Conservation (phyloP, 805 yeast genomes). For the Hanseniaspora lindneri region DNA sequence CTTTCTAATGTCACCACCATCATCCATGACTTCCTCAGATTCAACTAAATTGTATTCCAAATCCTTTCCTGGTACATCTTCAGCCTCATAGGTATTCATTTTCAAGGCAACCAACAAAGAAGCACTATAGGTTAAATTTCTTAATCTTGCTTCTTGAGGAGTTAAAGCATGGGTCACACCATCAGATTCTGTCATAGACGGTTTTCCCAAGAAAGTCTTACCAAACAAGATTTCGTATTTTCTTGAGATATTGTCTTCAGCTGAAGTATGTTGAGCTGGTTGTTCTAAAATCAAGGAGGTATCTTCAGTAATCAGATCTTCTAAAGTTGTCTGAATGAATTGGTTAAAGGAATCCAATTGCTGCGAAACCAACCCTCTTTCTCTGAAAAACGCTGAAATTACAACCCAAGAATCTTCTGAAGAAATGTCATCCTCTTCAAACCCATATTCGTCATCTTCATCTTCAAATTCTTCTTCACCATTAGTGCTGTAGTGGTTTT, state of each 20-base stretch:
- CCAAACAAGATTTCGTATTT: conserved; percentile 97
- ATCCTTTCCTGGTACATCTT: conserved; percentile 55
- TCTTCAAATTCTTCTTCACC: conserved; percentile 28
- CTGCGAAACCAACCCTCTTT: conserved; percentile 93
- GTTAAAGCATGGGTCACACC: conserved; percentile 98
- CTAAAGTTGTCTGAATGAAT: conserved; percentile 90
- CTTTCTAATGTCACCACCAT: conserved; percentile 61
- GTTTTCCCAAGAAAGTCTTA: conserved; percentile 88
- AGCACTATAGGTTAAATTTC: conserved; percentile 91
- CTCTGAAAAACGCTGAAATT: conserved; percentile 88
- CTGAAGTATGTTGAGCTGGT: conserved; percentile 93
- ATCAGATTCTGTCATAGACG: conserved; percentile 98
- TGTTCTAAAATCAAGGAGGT: conserved; percentile 88
- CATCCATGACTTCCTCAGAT: conserved; percentile 39
- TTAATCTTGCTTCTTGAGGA: conserved; percentile 94
- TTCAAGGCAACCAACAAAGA: conserved; percentile 94
- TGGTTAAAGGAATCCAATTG: conserved; percentile 97
- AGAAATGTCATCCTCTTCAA: conserved; percentile 63
- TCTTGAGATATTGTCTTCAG: conserved; percentile 77
- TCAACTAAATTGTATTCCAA: conserved; percentile 43
- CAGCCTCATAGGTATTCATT: conserved; percentile 73
- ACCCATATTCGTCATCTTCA: conserved; percentile 54
- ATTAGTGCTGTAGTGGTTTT: conserved; percentile 2
- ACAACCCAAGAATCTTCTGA: conserved; percentile 99
- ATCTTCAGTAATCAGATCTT: conserved; percentile 93